These are phyloP conservation scores for Aureobasidium subglaciale DNA, from an alignment of 2,329 filamentous ascomycete genomes.

Conservation along the genomic window DNA sequence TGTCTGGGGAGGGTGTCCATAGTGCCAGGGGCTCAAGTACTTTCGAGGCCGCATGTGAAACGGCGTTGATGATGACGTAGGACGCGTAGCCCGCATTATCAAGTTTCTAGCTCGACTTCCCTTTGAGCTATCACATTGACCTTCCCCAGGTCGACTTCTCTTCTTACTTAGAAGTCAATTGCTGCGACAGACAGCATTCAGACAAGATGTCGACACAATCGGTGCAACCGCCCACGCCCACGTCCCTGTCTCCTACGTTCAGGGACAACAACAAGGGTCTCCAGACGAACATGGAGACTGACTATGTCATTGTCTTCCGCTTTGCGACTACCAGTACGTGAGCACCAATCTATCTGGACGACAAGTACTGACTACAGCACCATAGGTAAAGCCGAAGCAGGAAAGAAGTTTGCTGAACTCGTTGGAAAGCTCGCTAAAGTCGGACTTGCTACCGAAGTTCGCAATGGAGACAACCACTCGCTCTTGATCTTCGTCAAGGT, in stretches of 20 bases:
- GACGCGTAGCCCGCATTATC: background rate
- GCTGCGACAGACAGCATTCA: background rate
- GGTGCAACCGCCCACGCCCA: too few species aligned
- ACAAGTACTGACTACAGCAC: background rate
- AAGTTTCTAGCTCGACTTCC: background rate
- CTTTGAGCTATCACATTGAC: background rate
- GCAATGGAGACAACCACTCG: slow-evolving; percentile 66
- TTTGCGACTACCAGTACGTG: slow-evolving; percentile 58
- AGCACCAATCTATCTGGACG: background rate
- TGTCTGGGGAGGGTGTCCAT: background rate
- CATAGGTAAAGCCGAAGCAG: slow-evolving; percentile 60
- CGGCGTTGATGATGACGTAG: background rate
- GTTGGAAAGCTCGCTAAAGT: slow-evolving; percentile 67
- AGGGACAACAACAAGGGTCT: slow-evolving; percentile 30
- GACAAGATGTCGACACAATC: slow-evolving; percentile 17
- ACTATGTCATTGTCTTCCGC: slow-evolving; percentile 80
- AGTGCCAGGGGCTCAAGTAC: background rate
- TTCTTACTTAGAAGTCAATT: background rate
- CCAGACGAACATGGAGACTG: slow-evolving; percentile 61
- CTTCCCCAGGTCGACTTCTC: background rate
- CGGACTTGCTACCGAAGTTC: slow-evolving; percentile 82
- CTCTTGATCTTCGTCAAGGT: slow-evolving; percentile 79
- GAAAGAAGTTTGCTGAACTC: slow-evolving; percentile 69
- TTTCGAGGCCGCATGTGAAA: slow-evolving; percentile 1
- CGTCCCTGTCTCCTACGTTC: slow-evolving; percentile 12